Evolutionary conservation across 1,284 basidiomycete genomes (phyloP), one percentile per base, ranked within the genome.

Genomic region (Omphalotus olearius): DNA sequence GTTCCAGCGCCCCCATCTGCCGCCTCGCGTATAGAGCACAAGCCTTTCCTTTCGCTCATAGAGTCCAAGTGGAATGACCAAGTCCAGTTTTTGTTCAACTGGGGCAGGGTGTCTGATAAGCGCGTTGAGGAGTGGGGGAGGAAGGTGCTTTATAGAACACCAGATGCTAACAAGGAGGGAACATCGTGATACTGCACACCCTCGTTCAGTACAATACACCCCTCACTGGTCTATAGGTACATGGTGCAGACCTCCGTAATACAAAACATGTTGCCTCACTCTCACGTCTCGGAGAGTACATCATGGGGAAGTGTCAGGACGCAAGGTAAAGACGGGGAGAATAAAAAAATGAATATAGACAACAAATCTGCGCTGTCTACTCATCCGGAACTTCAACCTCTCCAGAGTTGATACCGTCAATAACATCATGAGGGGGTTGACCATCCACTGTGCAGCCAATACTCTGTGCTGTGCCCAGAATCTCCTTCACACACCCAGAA

Each of bases 391-490:
- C 84, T 75, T 95, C 94, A 62, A 97, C 80, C 74, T 97, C 93
- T 57, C 95, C 97, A 62, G 87, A 86, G 78, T 96, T 87, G 70
- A 99, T 99, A 57, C 79, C 91, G 65, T 98, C 96, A 60, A 99
- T 98, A 69, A 99, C 69, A 68, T 97, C 93, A 74, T 98, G 96
- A 56, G 97, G 84, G 50, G 91, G 88, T 70, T 85, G 80, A 64
- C 96, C 95, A 68, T 99, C 93, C 56, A 99, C 82, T 51, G 94
- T 98, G 85, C 95, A 98, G 50, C 97, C 96, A 63, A 99, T 80
- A 58, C 83, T 86, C 78, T 99, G 96, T 55, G 92, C 91, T 42
- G 93, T 95, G 53, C 92, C 93, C 64, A 95, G 75, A 65, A 95
- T 93, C 83, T 95, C 92, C 84, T 98, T 98, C 63, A 87, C 91